Evolutionary conservation across 2,329 filamentous ascomycete species (phyloP), one percentile per base, ranked within the genome.

Genomic region (Dactylellina leptospora): DNA sequence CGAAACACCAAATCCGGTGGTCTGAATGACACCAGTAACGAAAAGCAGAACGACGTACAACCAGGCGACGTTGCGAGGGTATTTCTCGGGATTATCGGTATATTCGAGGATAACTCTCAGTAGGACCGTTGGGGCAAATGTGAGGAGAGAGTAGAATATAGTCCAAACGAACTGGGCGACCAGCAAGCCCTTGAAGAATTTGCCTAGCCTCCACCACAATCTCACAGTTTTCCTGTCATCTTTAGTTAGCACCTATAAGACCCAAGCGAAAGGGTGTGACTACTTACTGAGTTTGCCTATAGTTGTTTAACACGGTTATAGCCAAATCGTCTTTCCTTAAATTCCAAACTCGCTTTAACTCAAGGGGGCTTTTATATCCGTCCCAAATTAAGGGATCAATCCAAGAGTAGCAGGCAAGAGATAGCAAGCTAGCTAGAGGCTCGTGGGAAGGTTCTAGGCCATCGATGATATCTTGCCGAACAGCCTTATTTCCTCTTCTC

Each of bases 1-100:
- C 6, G 92, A 91, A 79, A 95, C 90, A 18, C 90, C 91, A 79
- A 95, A 92, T 28, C 88, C 88, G 20, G 96, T 83, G 3, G 93
- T 95, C 68, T 92, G 90, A 22, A 95, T 82, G 40, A 90, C 84
- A 69, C 95, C 92, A 5, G 93, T 89, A 40, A 92, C 84, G 40
- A 96, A 93, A 5, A 99, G 86, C 1, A 96, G 84, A 48, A 96
- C 92, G 48, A 97, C 95, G 77, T 93, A 96, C 54, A 99, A 87
- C 95, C 95, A 99, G 20, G 96, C 88, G 16, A 96, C 92, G 78
- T 95, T 97, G 53, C 85, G 81, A 0, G 95, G 93, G 0, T 89
- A 89, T 2, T 84, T 82, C 0, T 86, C 84, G 0, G 93, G 92
- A 61, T 90, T 83, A 81, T 99, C 92, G n/a, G 97, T 90, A 77